These are phyloP conservation scores for Panus rudis DNA, from an alignment of 768 basidiomycete species.

Conservation along the genomic window DNA sequence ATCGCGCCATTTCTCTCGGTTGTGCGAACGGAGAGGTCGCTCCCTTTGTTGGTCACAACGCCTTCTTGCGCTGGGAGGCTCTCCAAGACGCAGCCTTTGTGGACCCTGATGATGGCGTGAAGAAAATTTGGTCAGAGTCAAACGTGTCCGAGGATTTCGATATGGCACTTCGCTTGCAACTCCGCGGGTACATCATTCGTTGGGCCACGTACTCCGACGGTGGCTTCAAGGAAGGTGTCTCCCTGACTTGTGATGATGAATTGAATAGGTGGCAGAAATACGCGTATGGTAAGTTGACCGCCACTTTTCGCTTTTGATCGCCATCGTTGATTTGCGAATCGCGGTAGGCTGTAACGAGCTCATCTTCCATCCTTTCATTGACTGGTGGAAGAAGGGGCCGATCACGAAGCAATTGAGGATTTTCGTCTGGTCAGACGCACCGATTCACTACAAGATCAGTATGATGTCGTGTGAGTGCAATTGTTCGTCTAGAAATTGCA, in stretches of 20 bases:
- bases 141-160: conserved; percentile 85
- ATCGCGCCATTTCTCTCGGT: conserved; percentile 73
- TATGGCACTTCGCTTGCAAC: conserved; percentile 63
- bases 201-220: conserved; percentile 84
- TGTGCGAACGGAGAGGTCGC: conserved; percentile 78
- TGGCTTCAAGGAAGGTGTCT: conserved; percentile 89
- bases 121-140: conserved; percentile 76
- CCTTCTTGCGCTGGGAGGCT: conserved; percentile 85
- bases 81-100: conserved; percentile 79
- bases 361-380: conserved; percentile 75
- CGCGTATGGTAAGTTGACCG: conserved; percentile 61
- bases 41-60: conserved; percentile 84
- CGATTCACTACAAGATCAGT: conserved; percentile 76
- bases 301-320: conserved; percentile 10
- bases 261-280: conserved; percentile 92
- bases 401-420: conserved; percentile 74
- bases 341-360: conserved; percentile 61
- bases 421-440: conserved; percentile 72
- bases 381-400: conserved; percentile 76
- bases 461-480: conserved; percentile 61
- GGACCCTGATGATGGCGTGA: conserved; percentile 54
- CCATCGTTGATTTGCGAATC: not conserved
- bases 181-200: conserved; percentile 66
- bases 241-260: conserved; percentile 84
- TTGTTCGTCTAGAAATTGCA: too few relatives aligned